A percentile compares a stretch with the other conserved stretches of the same genome.
These are phyloP conservation scores for Clausena lansium DNA, from an alignment of 345 rosid species.

Conservation along the genomic window DNA sequence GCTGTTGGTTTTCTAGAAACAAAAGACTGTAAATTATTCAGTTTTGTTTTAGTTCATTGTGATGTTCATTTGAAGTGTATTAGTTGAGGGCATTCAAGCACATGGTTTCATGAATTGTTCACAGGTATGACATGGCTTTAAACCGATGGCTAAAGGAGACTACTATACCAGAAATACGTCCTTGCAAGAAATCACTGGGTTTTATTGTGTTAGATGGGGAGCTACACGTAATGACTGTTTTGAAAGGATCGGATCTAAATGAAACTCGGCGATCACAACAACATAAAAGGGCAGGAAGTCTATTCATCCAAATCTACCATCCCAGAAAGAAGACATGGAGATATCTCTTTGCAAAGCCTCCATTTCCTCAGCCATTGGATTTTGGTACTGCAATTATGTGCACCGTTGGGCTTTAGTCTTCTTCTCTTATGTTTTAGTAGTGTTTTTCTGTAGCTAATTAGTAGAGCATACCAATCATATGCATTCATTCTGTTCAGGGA, in stretches of 20 bases:
- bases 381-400: constrained; percentile 66
- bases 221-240: constrained; percentile 55
- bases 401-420: constrained; percentile 50
- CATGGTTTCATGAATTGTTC: neutral
- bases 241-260: constrained; percentile 44
- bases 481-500: neutral
- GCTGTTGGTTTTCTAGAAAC: neutral
- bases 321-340: constrained; percentile 81
- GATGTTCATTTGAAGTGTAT: neutral
- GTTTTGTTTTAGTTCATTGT: neutral
- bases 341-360: constrained; percentile 46
- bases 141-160: constrained; percentile 73
- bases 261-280: constrained; percentile 43
- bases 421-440: neutral
- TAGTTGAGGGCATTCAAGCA: neutral
- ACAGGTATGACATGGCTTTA: constrained; percentile 59
- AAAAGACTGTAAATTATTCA: neutral
- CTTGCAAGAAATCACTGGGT: constrained; percentile 43
- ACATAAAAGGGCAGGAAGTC: constrained; percentile 48
- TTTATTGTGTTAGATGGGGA: constrained; percentile 67
- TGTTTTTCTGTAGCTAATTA: neutral
- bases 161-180: constrained; percentile 54
- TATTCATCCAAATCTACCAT: constrained; percentile 66
- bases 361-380: constrained; percentile 51
- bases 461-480: neutral